Percentiles rank a stretch among this genome's conserved stretches.
Conservation (phyloP, 345 rosid species). For the Camelina neglecta region DNA sequence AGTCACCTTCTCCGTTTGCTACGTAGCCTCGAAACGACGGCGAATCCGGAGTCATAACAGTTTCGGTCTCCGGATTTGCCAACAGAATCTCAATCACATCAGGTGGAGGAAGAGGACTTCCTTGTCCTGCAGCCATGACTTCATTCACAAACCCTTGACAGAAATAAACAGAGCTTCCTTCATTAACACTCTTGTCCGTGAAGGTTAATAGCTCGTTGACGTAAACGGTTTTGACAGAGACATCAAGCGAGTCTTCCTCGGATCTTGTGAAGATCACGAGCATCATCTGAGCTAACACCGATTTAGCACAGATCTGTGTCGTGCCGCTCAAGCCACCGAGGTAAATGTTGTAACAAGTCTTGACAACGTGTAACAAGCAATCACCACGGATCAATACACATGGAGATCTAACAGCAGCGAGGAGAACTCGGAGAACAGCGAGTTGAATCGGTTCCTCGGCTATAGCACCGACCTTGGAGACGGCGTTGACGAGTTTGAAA, state of each 20-base stretch:
- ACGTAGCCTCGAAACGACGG: conserved; percentile 40
- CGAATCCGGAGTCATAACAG: conserved; percentile 49
- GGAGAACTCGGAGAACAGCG: conserved; percentile 73
- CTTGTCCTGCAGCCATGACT: conserved; percentile 77
- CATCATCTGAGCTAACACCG: conserved; percentile 86
- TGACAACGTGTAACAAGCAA: conserved; percentile 71
- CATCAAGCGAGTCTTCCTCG: conserved; percentile 73
- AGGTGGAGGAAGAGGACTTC: conserved; percentile 48
- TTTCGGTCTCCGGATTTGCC: conserved; percentile 41
- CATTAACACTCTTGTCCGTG: conserved; percentile 83
- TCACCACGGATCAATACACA: conserved; percentile 83
- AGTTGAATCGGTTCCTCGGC: conserved; percentile 85
- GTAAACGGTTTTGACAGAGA: conserved; percentile 56
- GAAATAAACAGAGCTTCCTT: conserved; percentile 77
- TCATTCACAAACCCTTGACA: conserved; percentile 82
- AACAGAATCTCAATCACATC: conserved; percentile 51
- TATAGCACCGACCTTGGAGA: conserved; percentile 67
- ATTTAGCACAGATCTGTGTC: conserved; percentile 95
- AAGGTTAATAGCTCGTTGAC: conserved; percentile 73
- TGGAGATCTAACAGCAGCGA: conserved; percentile 79
- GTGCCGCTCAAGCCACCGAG: conserved; percentile 81
- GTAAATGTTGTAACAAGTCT: conserved; percentile 90
- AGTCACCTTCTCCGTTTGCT: conserved; percentile 47
- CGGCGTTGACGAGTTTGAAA: conserved; percentile 53
- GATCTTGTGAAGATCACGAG: conserved; percentile 73